These are phyloP conservation scores for Microbotryomycetes sp. DNA, from an alignment of 1,284 basidiomycete species.

Conservation along the genomic window DNA sequence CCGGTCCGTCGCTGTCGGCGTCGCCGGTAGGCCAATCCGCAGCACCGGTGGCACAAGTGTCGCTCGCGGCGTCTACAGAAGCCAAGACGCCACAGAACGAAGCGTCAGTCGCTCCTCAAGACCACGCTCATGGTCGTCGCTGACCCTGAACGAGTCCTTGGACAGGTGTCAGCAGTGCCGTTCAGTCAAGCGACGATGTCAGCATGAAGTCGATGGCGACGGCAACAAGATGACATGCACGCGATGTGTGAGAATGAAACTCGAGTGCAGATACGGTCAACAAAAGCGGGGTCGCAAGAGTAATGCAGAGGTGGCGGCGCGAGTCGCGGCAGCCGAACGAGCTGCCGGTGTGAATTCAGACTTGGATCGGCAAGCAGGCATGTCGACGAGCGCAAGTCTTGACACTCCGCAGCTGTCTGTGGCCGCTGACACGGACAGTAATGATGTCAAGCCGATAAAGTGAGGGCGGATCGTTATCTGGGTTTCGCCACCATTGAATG, in stretches of 20 bases:
- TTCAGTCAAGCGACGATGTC: constrained; percentile 10
- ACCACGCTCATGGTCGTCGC: too few species aligned
- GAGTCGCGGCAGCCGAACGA: not conserved
- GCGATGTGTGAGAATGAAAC: not conserved
- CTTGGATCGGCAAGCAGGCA: not conserved
- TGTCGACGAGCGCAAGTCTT: not conserved
- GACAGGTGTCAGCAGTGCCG: not conserved
- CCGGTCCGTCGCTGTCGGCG: too few species aligned
- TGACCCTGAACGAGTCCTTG: not conserved
- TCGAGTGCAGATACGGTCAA: constrained; percentile 7
- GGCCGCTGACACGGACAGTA: too few species aligned
- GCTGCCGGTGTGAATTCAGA: not conserved
- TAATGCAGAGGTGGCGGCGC: not conserved
- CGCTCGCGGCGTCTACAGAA: too few species aligned
- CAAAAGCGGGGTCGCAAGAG: constrained; percentile 10
- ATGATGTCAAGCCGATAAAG: not conserved
- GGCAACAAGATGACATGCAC: not conserved
- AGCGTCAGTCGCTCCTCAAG: not conserved
- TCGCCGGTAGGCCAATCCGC: too few species aligned
- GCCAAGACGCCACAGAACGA: not conserved
- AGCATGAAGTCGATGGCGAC: not conserved
- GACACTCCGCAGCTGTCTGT: not conserved
- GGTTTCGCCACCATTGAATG: not conserved
- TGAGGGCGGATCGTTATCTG: not conserved
- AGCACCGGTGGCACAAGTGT: too few species aligned